Base-by-base conservation (phyloP, 345 rosid genomes). In the Melaleuca alternifolia region DNA sequence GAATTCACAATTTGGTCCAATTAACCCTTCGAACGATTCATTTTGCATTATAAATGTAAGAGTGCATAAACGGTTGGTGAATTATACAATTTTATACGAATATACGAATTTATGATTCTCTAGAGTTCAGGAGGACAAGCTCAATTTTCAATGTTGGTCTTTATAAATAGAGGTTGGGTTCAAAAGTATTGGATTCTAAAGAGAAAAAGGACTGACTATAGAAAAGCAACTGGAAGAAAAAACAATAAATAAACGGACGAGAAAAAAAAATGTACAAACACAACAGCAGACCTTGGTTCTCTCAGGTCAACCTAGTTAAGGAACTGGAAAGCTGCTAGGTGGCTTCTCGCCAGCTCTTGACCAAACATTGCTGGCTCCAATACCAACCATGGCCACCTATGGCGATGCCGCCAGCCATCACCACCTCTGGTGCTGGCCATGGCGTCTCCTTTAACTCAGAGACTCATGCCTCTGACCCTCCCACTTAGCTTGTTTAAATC, bases 361-460 rank as follows among this genome's bases (percentile, higher is more conserved):
- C 21, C 26, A 71, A 26, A 48, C 3, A 0, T 71, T 0, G 14
- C 79, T 7, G 23, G 48, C 26, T 71, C 79, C 79, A 71, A 41
- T 24, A 71, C 79, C 26, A 21, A 71, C 79, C 46, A 5, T 13
- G 6, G 44, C 79, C 79, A 33, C 79, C 79, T 71, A 24, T 33
- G 4, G 48, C 0, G 1, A 37, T 37, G 79, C 18, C 0, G 14
- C 4, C 48, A 71, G 48, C 26, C 0, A 0, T 37, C 26, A 23
- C 81, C 1, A 0, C 81, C 14, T 71, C 26, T 5, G 48, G 81
- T 0, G 0, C 48, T 12, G 5, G 48, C 48, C 81, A 71, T 10
- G 26, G 81, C 81, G 1, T 71, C 48, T 37, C 48, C 81, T 71
- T 71, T 37, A 48, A 71, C 24, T 71, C 0, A 6, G 48, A 71